phyloP scores from a whole-genome alignment of 2,329 filamentous ascomycete genomes.

The Pseudopithomyces chartarum region DNA sequence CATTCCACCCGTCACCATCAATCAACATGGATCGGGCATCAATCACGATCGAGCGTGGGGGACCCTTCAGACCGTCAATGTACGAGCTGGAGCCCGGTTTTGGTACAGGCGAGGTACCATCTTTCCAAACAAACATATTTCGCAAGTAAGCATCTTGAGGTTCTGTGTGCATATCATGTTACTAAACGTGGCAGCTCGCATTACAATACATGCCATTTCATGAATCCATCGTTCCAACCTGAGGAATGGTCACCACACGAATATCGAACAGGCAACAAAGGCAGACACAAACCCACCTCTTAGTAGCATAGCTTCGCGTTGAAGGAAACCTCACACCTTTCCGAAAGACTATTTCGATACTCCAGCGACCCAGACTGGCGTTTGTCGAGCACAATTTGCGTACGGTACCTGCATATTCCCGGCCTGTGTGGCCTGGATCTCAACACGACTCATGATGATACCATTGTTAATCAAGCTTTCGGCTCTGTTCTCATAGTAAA shows the following conservation, averaged over 20 bases:
- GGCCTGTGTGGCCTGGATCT: slow-evolving; percentile 33
- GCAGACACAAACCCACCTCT: slow-evolving; percentile 44
- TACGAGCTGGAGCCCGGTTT: slow-evolving; percentile 53
- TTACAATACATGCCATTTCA: slow-evolving; percentile 58
- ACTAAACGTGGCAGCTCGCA: slow-evolving; percentile 49
- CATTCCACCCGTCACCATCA: slow-evolving; percentile 35
- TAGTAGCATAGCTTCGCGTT: slow-evolving; percentile 27
- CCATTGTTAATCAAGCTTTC: slow-evolving; percentile 42
- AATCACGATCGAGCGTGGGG: slow-evolving; percentile 38
- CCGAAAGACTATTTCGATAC: slow-evolving; percentile 36
- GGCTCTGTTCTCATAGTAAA: slow-evolving; percentile 38
- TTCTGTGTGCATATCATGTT: neutral
- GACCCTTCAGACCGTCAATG: slow-evolving; percentile 52
- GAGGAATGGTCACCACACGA: slow-evolving; percentile 59
- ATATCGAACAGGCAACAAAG: slow-evolving; percentile 46
- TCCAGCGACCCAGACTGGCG: slow-evolving; percentile 45
- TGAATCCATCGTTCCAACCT: slow-evolving; percentile 58
- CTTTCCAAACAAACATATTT: slow-evolving; percentile 57
- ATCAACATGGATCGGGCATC: slow-evolving; percentile 37
- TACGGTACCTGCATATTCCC: slow-evolving; percentile 30
- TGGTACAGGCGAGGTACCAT: slow-evolving; percentile 42
- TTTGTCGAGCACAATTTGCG: slow-evolving; percentile 37
- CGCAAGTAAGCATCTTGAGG: slow-evolving; percentile 46
- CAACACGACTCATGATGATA: slow-evolving; percentile 42
- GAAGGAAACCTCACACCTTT: slow-evolving; percentile 20